Evolutionary conservation across 2,329 filamentous ascomycete species (phyloP).

Genomic region (Botrytis byssoidea): DNA sequence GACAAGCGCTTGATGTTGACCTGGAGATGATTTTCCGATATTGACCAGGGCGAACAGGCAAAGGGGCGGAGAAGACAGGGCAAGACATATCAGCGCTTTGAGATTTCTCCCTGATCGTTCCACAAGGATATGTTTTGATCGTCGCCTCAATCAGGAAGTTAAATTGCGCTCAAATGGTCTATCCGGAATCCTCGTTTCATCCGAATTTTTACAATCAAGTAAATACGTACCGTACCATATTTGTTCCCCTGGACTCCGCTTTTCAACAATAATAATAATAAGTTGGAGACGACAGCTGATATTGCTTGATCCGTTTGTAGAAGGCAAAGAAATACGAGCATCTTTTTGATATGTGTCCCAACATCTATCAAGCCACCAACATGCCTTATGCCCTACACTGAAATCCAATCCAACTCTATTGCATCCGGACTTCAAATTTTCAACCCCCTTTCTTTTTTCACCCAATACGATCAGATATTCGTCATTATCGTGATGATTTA

Average conservation of each 20-base stretch:
- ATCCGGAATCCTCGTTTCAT: conserved; percentile 9
- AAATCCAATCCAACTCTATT: conserved; percentile 11
- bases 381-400: background rate
- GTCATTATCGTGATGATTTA: conserved; percentile 9
- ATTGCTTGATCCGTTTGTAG: background rate
- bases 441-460: background rate
- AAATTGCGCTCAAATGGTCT: background rate
- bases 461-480: conserved; percentile 4
- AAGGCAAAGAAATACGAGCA: background rate
- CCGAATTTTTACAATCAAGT: background rate
- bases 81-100: conserved; percentile 5
- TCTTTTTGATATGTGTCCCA: conserved; percentile 8
- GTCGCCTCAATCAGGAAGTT: conserved; percentile 15
- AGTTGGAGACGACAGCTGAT: background rate
- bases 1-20: conserved; percentile 12
- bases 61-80: background rate
- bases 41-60: background rate
- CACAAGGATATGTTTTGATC: conserved; percentile 18
- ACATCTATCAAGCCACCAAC: conserved; percentile 16
- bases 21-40: background rate
- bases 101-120: background rate
- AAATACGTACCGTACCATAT: background rate
- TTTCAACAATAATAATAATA: background rate
- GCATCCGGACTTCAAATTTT: background rate
- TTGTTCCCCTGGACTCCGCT: background rate